phyloP scores from a whole-genome alignment of 129 eudicot genomes.

The Ambrosia artemisiifolia region DNA sequence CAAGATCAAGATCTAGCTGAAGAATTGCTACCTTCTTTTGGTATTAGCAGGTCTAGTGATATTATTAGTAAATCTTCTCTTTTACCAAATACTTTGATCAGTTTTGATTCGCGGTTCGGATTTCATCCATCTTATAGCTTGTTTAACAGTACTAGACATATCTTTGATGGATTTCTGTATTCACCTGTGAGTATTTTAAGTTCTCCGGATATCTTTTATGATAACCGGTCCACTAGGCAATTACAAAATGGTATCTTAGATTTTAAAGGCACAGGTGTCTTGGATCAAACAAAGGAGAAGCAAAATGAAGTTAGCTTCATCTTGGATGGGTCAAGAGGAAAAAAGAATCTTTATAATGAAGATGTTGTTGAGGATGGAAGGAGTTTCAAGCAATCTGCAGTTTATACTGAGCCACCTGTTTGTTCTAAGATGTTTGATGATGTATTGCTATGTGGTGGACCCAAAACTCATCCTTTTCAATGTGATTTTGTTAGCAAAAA shows the following conservation, averaged over 20 bases:
- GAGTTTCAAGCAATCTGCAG: slow-evolving; percentile 51
- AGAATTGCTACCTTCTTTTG: neutral
- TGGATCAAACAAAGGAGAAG: slow-evolving; percentile 30
- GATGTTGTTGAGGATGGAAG: slow-evolving; percentile 41
- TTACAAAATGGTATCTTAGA: slow-evolving; percentile 40
- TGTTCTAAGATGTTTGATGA: slow-evolving; percentile 57
- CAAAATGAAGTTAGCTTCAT: slow-evolving; percentile 3
- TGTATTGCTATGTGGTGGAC: slow-evolving; percentile 1
- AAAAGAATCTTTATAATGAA: slow-evolving; percentile 33
- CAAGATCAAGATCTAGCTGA: neutral
- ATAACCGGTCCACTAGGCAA: slow-evolving; percentile 41
- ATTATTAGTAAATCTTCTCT: slow-evolving; percentile 14
- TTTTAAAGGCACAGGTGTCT: slow-evolving; percentile 10
- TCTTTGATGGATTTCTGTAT: slow-evolving; percentile 46
- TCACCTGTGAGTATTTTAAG: slow-evolving; percentile 67
- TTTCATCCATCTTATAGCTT: slow-evolving; percentile 38
- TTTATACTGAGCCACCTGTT: slow-evolving; percentile 45
- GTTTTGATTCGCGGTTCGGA: slow-evolving; percentile 26
- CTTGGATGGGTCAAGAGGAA: slow-evolving; percentile 36
- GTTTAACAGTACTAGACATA: slow-evolving; percentile 32
- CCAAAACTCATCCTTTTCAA: slow-evolving; percentile 32
- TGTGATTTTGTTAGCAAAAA: slow-evolving; percentile 38
- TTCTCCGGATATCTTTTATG: slow-evolving; percentile 45
- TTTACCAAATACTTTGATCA: neutral
- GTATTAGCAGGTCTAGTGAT: slow-evolving; percentile 17